phyloP scores from a whole-genome alignment of 148 eudicot species.

The Dianthus caryophyllus region DNA sequence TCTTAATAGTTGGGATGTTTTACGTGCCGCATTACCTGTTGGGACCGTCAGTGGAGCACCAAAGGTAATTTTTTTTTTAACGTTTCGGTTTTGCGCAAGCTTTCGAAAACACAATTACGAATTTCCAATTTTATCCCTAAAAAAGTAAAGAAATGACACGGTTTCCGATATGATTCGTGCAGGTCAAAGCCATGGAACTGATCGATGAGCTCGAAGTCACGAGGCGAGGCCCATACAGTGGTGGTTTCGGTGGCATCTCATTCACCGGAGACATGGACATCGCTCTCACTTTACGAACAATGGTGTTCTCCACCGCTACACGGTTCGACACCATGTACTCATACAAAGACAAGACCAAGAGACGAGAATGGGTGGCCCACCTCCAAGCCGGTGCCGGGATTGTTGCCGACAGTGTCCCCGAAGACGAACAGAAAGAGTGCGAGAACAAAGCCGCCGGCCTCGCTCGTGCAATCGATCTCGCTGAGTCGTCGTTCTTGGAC shows the following conservation, averaged over 20 bases:
- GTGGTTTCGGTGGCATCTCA: conserved; percentile 97
- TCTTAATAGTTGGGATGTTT: conserved; percentile 85
- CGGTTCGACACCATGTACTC: conserved; percentile 89
- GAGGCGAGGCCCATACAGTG: conserved; percentile 96
- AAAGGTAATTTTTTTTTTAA: conserved; percentile 73
- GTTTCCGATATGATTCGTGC: too few relatives aligned
- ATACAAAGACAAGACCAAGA: conserved; percentile 47
- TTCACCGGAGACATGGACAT: conserved; percentile 93
- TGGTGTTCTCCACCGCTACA: conserved; percentile 71
- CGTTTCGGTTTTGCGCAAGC: too few relatives aligned
- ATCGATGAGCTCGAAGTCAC: conserved; percentile 88
- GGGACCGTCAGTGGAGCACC: conserved; percentile 99
- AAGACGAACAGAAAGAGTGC: conserved; percentile 88
- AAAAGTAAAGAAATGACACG: too few relatives aligned
- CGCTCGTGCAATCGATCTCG: conserved; percentile 93
- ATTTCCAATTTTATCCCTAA: too few relatives aligned
- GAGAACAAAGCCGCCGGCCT: conserved; percentile 93
- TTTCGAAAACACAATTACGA: too few relatives aligned
- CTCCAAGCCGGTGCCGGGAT: conserved; percentile 99
- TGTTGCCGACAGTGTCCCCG: conserved; percentile 91
- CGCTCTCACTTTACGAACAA: conserved; percentile 88
- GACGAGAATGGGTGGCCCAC: conserved; percentile 94
- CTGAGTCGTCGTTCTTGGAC: conserved; percentile 83
- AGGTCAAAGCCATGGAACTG: conserved; percentile 99
- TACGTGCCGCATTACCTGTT: conserved; percentile 96